Base-by-base conservation (phyloP, 2,329 filamentous ascomycete genomes). In the Botryotinia narcissicola region DNA sequence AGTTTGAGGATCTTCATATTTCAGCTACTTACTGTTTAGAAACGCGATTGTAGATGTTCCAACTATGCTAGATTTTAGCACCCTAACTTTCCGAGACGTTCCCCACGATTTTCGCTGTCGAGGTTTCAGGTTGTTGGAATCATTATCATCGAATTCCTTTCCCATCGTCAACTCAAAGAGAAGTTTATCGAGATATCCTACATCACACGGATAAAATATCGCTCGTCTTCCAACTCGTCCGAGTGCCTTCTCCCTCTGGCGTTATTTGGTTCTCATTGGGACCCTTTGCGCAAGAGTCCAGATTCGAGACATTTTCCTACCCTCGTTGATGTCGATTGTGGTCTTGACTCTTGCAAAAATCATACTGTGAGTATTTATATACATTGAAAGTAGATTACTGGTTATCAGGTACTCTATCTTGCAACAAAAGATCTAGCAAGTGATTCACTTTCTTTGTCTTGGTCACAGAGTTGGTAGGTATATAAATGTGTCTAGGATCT, bases 31-130 rank as follows among this genome's bases (percentile, higher is more conserved):
- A 16, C 40, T 42, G 40, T 42, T 12, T 42, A 14, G 6, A 46
- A 22, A 8, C 2, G 0, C 44, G 18, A 20, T 12, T 12, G 0
- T 25, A 25, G 46, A 25, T 48, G 9, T 48, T 48, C 14, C 3
- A 2, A 25, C 20, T 25, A 25, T 25, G 0, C 3, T 9, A 5
- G 0, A 25, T 25, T 0, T 22, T 25, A 25, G 1, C 46, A 25
- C 20, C 22, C 9, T 9, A 12, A 48, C 46, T 25, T 48, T 12
- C 22, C 10, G 9, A 4, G 10, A 0, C 1, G 46, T 12, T 22
- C 20, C 2, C 9, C 1, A 25, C 2, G 1, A 25, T 48, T 3
- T 25, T 51, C 9, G 25, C 1, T 12, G 22, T 25, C 10, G 4
- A 25, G 12, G 1, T 3, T 51, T 4, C 25, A 1, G 9, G 3